Percentiles rank a stretch among this genome's conserved stretches.
These are phyloP conservation scores for Yamadazyma mexicana DNA, from an alignment of 1,139 yeast genomes.

Conservation along the genomic window DNA sequence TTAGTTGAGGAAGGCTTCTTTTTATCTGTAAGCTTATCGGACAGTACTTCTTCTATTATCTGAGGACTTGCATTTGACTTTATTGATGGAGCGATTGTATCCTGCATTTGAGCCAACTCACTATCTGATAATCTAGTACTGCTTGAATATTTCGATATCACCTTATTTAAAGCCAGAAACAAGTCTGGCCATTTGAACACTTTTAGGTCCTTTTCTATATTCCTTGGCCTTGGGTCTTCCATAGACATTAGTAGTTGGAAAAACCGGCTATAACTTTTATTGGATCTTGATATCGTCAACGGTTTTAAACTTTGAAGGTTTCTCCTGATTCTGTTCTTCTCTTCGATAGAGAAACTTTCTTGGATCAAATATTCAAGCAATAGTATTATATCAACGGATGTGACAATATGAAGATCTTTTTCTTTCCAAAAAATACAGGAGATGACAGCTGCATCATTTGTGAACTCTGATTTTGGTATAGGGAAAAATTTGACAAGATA, in stretches of 20 bases:
- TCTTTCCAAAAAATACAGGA: constrained; percentile 67
- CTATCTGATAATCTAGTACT: constrained; percentile 4
- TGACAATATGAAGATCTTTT: constrained; percentile 50
- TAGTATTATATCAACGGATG: constrained; percentile 65
- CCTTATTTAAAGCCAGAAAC: constrained; percentile 56
- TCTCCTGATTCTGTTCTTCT: constrained; percentile 68
- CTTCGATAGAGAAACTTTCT: constrained; percentile 61
- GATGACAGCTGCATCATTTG: constrained; percentile 35
- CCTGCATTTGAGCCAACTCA: neutral
- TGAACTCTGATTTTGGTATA: constrained; percentile 23
- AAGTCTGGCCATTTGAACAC: constrained; percentile 63
- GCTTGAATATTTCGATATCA: constrained; percentile 57
- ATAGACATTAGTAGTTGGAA: constrained; percentile 64
- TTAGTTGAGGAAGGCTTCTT: too few relatives aligned
- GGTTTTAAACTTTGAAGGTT: constrained; percentile 69
- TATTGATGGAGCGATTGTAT: neutral
- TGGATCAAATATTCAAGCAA: constrained; percentile 59
- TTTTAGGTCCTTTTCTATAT: constrained; percentile 71
- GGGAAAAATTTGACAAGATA: constrained; percentile 26
- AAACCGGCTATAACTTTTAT: constrained; percentile 45
- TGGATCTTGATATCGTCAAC: constrained; percentile 54
- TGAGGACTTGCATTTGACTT: neutral
- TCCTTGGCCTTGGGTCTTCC: constrained; percentile 67
- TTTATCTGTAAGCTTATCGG: too few relatives aligned
- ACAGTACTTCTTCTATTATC: neutral